These are phyloP conservation scores for Mycena kentingensis DNA, from an alignment of 768 basidiomycete species.

Conservation along the genomic window DNA sequence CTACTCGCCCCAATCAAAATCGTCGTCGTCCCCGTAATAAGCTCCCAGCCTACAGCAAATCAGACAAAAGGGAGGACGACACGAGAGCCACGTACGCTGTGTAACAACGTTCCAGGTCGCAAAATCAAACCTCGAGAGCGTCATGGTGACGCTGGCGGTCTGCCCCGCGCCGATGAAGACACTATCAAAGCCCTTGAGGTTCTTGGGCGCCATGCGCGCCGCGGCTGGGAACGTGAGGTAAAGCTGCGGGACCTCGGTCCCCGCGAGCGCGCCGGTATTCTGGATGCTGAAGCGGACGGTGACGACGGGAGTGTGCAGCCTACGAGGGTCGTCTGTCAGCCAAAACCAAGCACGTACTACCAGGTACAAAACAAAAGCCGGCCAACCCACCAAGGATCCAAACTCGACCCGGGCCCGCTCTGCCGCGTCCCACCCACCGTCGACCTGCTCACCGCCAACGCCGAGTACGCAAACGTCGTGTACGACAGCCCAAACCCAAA, in stretches of 20 bases:
- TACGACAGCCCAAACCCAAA: slow-evolving; percentile 59
- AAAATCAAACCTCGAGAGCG: slow-evolving; percentile 53
- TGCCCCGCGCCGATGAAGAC: slow-evolving; percentile 47
- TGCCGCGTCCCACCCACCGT: slow-evolving; percentile 45
- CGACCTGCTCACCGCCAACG: slow-evolving; percentile 43
- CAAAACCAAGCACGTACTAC: not conserved
- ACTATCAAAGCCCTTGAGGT: slow-evolving; percentile 59
- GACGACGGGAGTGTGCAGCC: slow-evolving; percentile 56
- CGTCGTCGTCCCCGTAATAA: slow-evolving; percentile 50
- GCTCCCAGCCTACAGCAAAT: slow-evolving; percentile 41
- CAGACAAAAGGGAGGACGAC: not conserved
- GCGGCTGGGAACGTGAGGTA: slow-evolving; percentile 54
- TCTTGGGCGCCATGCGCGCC: slow-evolving; percentile 49
- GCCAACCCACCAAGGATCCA: slow-evolving; percentile 53
- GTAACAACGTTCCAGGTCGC: slow-evolving; percentile 55
- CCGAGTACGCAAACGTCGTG: slow-evolving; percentile 56
- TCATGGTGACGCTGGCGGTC: slow-evolving; percentile 47
- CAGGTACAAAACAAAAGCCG: not conserved
- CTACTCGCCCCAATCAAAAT: slow-evolving; percentile 53
- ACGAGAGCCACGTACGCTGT: slow-evolving; percentile 36
- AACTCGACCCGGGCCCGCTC: slow-evolving; percentile 49
- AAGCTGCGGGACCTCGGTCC: slow-evolving; percentile 60
- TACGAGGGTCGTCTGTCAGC: slow-evolving; percentile 21
- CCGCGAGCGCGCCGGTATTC: slow-evolving; percentile 56
- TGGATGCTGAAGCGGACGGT: slow-evolving; percentile 52